phyloP scores from a whole-genome alignment of 164 flowering plant species.

The Tetrastigma voinierianum region DNA sequence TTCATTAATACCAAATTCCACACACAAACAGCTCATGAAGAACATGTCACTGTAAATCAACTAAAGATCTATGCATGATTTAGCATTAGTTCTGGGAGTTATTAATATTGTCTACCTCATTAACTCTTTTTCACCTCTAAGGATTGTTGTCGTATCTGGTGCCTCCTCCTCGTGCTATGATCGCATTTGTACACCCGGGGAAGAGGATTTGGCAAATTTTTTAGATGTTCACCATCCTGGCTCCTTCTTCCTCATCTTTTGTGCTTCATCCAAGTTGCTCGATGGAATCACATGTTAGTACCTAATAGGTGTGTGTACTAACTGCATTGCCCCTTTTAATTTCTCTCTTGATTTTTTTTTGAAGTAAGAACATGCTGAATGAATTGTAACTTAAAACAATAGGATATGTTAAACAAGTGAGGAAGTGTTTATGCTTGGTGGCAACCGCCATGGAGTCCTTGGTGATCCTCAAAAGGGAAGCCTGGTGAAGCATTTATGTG shows the following conservation, averaged over 20 bases:
- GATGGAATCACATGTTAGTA: constrained; percentile 87
- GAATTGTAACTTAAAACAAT: not conserved
- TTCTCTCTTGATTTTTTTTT: not conserved
- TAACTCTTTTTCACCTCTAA: not conserved
- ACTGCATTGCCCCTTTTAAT: not conserved
- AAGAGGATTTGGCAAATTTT: constrained; percentile 59
- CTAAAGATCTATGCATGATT: not conserved
- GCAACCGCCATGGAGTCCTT: constrained; percentile 57
- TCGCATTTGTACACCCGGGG: constrained; percentile 80
- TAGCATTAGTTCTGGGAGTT: not conserved
- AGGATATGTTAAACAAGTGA: too few relatives aligned
- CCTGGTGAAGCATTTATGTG: constrained; percentile 17
- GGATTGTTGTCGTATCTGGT: constrained; percentile 10
- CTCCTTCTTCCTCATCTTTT: constrained; percentile 29
- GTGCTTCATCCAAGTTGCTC: constrained; percentile 44
- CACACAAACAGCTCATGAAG: not conserved
- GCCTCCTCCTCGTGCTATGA: constrained; percentile 56
- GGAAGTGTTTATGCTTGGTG: constrained; percentile 73
- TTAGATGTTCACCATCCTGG: constrained; percentile 44
- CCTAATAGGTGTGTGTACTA: constrained; percentile 54
- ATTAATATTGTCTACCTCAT: not conserved
- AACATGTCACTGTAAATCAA: not conserved
- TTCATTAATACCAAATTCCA: too few relatives aligned
- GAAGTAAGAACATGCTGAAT: not conserved
- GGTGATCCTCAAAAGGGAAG: constrained; percentile 32